Base-by-base conservation (phyloP, 352 stramenopile species). In the Pythium angustatum region DNA sequence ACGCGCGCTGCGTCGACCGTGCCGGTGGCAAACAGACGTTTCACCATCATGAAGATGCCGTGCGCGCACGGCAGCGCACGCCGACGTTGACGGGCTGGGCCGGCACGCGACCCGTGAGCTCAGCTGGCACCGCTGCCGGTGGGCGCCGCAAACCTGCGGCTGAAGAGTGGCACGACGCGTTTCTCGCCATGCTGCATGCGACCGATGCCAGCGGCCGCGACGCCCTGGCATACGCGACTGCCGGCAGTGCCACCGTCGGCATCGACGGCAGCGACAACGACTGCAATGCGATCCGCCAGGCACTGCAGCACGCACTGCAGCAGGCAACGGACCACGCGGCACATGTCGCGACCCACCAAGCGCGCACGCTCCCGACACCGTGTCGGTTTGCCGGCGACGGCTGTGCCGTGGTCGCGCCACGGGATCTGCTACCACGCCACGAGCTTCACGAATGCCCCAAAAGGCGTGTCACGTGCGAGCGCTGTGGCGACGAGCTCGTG, bases 361-460 rank as follows among this genome's bases (percentile, higher is more conserved):
- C 74, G 5, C 81, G 75, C 3, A 90, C 83, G 1, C 53, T 72
- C 22, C 31, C 71, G 0, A 82, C 70, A 12, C 41, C 43, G n/a
- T 94, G 85, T 27, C 62, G 52, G 31, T 64, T 59, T 21, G 54
- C 62, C 1, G 19, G 53, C 11, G 73, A 75, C 3, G 79, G 79
- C 9, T 94, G 85, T 36, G 65, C 38, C 15, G 89, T 87, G 41
- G 62, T 63, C 40, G 76, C 76, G 12, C 66, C 83, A 14, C 78
- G 73, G 27, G 85, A 94, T 44, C 57, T 83, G 24, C 72, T 94
- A 14, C 49, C 72, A 0, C 72, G 68, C 5, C 85, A 94, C 43
- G 80, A 94, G 58, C 68, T 73, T 2, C 71, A 89, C 31, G 72
- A 87, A 26, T 94, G 83, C 34, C 17, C 54, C 1, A 86, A 83